These are phyloP conservation scores for Symbiodinium natans DNA, from an alignment of 73 alveolate species.

Conservation along the genomic window DNA sequence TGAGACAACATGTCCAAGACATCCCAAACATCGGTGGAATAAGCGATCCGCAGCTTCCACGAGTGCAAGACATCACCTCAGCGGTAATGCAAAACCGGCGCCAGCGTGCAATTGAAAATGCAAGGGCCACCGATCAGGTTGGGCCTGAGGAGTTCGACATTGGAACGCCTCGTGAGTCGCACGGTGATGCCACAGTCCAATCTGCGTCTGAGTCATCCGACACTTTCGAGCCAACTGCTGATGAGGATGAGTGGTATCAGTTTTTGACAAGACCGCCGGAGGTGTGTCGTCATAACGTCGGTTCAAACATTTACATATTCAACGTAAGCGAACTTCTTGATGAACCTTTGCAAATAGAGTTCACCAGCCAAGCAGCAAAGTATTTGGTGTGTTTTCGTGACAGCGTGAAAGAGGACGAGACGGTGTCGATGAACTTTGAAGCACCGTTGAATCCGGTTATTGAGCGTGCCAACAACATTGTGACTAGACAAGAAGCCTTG, in stretches of 20 bases:
- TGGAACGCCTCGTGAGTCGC: background rate
- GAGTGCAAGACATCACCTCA: too few relatives aligned
- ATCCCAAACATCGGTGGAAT: background rate
- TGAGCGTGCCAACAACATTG: background rate
- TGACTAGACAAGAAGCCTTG: slow-evolving; percentile 5
- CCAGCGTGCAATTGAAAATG: too few relatives aligned
- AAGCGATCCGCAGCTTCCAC: background rate
- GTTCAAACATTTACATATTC: too few relatives aligned
- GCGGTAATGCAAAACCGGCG: too few relatives aligned
- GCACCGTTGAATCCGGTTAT: background rate
- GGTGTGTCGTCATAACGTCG: background rate
- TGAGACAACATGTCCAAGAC: background rate
- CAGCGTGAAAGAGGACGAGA: background rate
- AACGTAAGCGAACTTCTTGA: background rate
- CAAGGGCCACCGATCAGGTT: too few relatives aligned
- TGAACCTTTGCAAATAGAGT: background rate
- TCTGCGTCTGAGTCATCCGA: background rate
- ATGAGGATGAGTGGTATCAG: background rate
- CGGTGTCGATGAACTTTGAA: background rate
- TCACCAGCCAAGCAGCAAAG: background rate
- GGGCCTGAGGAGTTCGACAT: too few relatives aligned
- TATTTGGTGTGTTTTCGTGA: background rate
- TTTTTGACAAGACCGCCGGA: background rate
- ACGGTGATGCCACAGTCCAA: background rate
- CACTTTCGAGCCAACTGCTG: background rate